Base-by-base conservation (phyloP, 352 stramenopile species). In the Blastocystis sp. region DNA sequence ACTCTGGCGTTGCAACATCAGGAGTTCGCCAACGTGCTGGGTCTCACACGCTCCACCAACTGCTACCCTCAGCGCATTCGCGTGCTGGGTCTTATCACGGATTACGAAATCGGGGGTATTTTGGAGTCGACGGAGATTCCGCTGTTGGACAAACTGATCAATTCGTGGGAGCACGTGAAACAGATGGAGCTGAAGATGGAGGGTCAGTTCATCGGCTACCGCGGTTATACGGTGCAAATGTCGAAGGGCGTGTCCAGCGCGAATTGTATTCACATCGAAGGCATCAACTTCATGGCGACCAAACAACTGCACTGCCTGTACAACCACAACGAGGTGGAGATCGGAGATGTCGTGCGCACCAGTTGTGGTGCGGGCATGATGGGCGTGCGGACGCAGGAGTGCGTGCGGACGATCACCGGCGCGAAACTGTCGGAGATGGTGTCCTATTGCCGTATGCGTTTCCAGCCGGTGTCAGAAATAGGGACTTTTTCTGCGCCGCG, bases 381-480 rank as follows among this genome's bases (percentile, higher is more conserved):
- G 0, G 74, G 74, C 2, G 53, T 84, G 23, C 17, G n/a, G 1
- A 53, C 45, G 38, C 21, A 40, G 28, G 52, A 66, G 74, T 84
- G 74, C 48, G 21, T 84, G 4, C n/a, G 41, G 3, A 69, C 10
- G 14, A 48, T 60, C 28, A 53, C 17, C 1, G n/a, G 41, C 40
- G 56, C 52, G 0, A 21, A 28, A 9, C 66, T 53, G 74, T 17
- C 4, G 10, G 40, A 48, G 19, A 11, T 59, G 17, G 23, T 48
- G 10, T n/a, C 21, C 0, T 84, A 69, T 41, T 84, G 74, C 43
- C 21, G 66, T 76, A 76, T 2, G 38, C n/a, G 48, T 21, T 19
- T 34, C 17, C 0, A 56, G 0, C 4, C 0, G 41, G 28, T 2
- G 41, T 21, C 1, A 76, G 19, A 40, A 28, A 14, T 76, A 76